Evolutionary conservation across 2,329 filamentous ascomycete genomes (phyloP).

Genomic region (Calycina herbarum): DNA sequence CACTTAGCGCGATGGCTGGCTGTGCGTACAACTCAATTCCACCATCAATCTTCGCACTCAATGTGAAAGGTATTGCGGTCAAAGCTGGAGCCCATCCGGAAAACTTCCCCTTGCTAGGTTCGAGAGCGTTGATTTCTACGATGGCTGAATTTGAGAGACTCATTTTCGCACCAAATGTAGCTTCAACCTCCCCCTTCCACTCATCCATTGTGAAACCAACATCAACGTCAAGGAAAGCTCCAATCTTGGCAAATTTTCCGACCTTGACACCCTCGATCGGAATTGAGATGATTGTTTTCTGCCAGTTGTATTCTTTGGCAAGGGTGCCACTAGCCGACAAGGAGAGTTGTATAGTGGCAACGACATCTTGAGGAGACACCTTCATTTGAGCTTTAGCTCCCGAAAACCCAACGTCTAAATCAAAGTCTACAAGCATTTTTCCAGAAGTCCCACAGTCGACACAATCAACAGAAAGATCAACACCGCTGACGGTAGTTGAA

Average conservation of each 20-base stretch:
- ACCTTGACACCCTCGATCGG: conserved; percentile 12
- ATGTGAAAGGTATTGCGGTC: conserved; percentile 8
- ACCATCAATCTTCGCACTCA: conserved; percentile 10
- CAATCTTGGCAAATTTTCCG: conserved; percentile 9
- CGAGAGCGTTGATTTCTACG: conserved; percentile 4
- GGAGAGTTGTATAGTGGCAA: conserved; percentile 3
- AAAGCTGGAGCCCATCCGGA: conserved; percentile 8
- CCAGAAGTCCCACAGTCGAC: conserved; percentile 7
- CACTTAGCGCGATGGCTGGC: conserved; percentile 6
- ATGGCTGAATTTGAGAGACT: conserved; percentile 5
- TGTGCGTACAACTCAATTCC: conserved; percentile 8
- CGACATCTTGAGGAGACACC: conserved; percentile 9
- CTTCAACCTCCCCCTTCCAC: conserved; percentile 8
- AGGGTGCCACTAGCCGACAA: conserved; percentile 5
- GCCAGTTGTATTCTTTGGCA: conserved; percentile 7
- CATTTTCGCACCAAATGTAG: conserved; percentile 7
- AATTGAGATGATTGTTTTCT: conserved; percentile 8
- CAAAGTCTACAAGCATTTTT: conserved; percentile 6
- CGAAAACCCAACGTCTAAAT: neutral
- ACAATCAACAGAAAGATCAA: conserved; percentile 10
- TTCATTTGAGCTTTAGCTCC: conserved; percentile 3
- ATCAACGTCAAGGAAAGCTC: conserved; percentile 9
- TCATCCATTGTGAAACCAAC: conserved; percentile 10
- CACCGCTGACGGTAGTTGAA: neutral
- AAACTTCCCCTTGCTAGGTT: conserved; percentile 4